phyloP scores from a whole-genome alignment of 163 green algal genomes.

The Scenedesmus sp. region DNA sequence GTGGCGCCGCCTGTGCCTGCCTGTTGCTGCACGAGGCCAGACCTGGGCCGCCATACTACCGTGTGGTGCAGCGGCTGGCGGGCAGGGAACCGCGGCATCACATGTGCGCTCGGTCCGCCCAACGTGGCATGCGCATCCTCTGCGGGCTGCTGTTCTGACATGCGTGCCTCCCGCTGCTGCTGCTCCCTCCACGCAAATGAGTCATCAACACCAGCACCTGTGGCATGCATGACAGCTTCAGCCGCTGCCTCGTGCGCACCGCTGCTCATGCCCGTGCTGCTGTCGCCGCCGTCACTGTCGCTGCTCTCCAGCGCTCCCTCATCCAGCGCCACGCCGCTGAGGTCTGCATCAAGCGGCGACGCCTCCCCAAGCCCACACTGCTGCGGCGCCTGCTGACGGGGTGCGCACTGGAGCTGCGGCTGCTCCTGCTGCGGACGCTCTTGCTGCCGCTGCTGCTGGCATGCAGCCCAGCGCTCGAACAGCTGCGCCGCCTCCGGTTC shows the following conservation, averaged over 20 bases:
- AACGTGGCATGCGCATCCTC: background rate
- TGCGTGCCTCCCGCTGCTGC: background rate
- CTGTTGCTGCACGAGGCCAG: background rate
- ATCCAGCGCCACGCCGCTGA: conserved; percentile 6
- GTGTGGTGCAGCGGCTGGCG: conserved; percentile 15
- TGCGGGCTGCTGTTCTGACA: background rate
- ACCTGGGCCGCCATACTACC: background rate
- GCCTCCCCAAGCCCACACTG: background rate
- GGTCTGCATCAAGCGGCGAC: background rate
- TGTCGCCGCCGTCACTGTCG: background rate
- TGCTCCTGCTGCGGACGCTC: background rate
- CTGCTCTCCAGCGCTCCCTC: background rate
- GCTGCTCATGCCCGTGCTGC: background rate
- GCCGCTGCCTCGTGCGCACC: background rate
- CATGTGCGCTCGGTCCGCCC: background rate
- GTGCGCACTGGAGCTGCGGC: conserved; percentile 2
- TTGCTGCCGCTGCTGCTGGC: conserved; percentile 2
- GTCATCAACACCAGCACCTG: background rate
- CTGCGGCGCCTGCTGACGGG: conserved; percentile 20
- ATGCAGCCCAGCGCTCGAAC: background rate
- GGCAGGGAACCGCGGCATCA: conserved; percentile 17
- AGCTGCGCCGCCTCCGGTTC: background rate
- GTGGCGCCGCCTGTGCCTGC: background rate
- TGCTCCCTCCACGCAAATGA: background rate
- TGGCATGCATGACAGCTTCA: background rate